Evolutionary conservation across 2,329 filamentous ascomycete genomes (phyloP).

Genomic region (Teratosphaeria destructans): DNA sequence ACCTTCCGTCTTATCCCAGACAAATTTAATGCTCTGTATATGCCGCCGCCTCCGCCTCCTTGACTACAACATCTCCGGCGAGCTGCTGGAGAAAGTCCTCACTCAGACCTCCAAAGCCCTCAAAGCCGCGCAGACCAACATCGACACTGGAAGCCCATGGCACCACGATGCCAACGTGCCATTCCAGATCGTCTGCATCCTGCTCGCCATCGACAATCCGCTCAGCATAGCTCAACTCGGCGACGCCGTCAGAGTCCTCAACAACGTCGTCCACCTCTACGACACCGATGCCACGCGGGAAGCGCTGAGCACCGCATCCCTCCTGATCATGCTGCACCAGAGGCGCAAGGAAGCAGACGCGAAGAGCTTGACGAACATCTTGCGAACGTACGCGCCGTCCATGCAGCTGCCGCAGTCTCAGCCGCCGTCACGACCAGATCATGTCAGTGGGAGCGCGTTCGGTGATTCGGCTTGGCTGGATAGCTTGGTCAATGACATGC

Average conservation of each 20-base stretch:
- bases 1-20: slow-evolving; percentile 40
- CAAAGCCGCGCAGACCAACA: slow-evolving; percentile 33
- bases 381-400: background rate
- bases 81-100: slow-evolving; percentile 35
- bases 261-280: slow-evolving; percentile 8
- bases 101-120: slow-evolving; percentile 33
- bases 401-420: background rate
- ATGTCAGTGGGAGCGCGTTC: background rate
- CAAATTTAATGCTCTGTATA: slow-evolving; percentile 45
- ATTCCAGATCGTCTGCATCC: slow-evolving; percentile 44
- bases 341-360: slow-evolving; percentile 35
- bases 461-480: background rate
- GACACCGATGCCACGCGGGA: slow-evolving; percentile 30
- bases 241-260: slow-evolving; percentile 33
- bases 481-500: background rate
- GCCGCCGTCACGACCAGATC: background rate
- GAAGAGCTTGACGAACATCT: slow-evolving; percentile 17
- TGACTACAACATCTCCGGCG: slow-evolving; percentile 32
- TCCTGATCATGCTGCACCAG: slow-evolving; percentile 42
- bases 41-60: slow-evolving; percentile 41
- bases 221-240: slow-evolving; percentile 35
- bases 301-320: slow-evolving; percentile 41
- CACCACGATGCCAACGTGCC: slow-evolving; percentile 48
- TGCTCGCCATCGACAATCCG: slow-evolving; percentile 42
- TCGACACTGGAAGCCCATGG: slow-evolving; percentile 38